A percentile compares a stretch with the other conserved stretches of the same genome.
Conservation (phyloP, 2,329 filamentous ascomycete species). For the Akanthomyces dipterigenus region DNA sequence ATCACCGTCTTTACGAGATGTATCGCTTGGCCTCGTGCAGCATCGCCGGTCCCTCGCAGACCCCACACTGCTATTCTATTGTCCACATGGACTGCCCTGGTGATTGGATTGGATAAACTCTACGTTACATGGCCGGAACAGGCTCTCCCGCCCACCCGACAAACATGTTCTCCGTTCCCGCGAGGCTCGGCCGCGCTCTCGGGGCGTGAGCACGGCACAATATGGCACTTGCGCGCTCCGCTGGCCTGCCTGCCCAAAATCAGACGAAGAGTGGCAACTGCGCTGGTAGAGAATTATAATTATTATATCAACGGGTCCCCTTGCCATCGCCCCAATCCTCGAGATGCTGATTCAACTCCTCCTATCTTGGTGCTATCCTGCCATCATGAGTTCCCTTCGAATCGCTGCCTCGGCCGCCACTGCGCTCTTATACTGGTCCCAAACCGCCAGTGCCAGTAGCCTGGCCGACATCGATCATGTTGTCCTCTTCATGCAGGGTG, state of each 20-base stretch:
- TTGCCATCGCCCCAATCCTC: not conserved
- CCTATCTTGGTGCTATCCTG: not conserved
- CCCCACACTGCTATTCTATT: not conserved
- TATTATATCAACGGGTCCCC: conserved; percentile 3
- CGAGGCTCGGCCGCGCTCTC: not conserved
- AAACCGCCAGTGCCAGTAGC: not conserved
- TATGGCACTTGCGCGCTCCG: not conserved
- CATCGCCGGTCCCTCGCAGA: not conserved
- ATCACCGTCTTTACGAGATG: not conserved
- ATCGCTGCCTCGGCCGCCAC: not conserved
- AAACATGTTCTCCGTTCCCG: not conserved
- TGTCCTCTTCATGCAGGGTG: conserved; percentile 49
- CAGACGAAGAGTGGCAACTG: not conserved
- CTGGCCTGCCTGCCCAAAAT: not conserved
- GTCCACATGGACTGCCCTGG: conserved; percentile 7
- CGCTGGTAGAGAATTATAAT: not conserved
- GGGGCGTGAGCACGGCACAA: too few species aligned
- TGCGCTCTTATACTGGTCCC: conserved; percentile 1
- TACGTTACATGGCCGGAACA: not conserved
- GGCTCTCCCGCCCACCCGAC: not conserved
- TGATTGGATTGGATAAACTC: conserved; percentile 5
- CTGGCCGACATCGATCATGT: conserved; percentile 46
- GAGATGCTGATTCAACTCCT: conserved; percentile 2
- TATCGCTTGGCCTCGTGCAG: conserved; percentile 1
- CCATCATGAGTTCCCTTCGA: conserved; percentile 9